Conservation (phyloP, 352 stramenopile species). For the Phytophthora megakarya region DNA sequence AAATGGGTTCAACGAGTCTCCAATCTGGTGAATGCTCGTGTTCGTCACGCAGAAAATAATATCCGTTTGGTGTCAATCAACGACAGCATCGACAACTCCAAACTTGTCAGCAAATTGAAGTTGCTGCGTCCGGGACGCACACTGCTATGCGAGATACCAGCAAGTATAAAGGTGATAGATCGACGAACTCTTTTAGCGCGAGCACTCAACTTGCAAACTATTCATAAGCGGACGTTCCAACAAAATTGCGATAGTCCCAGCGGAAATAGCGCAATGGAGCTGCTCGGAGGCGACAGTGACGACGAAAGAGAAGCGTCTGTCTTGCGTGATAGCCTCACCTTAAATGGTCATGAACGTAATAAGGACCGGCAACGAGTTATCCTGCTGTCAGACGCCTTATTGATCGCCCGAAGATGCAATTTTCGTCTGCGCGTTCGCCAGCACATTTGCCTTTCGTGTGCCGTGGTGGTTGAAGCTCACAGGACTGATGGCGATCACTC, state of each 20-base stretch:
- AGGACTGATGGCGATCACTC: conserved; percentile 6
- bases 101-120: conserved; percentile 38
- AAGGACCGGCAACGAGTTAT: conserved; percentile 55
- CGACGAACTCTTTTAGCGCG: conserved; percentile 14
- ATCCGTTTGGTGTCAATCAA: conserved; percentile 49
- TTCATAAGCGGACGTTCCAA: not conserved
- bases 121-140: conserved; percentile 56
- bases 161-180: conserved; percentile 39
- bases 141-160: conserved; percentile 48
- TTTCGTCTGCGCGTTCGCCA: conserved; percentile 58
- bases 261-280: conserved; percentile 32
- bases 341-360: conserved; percentile 13
- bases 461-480: conserved; percentile 38
- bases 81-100: conserved; percentile 42
- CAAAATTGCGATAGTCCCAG: conserved; percentile 10
- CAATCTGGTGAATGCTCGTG: conserved; percentile 65
- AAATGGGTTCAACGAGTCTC: conserved; percentile 55
- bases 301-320: conserved; percentile 14
- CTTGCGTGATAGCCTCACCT: conserved; percentile 33
- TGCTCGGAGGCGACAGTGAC: conserved; percentile 22
- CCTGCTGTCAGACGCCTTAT: conserved; percentile 64
- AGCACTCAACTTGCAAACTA: conserved; percentile 19
- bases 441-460: conserved; percentile 67
- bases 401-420: conserved; percentile 61
- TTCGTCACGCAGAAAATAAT: conserved; percentile 69